Base-by-base conservation (phyloP, 2,329 filamentous ascomycete genomes). In the Chaetomium sp. region DNA sequence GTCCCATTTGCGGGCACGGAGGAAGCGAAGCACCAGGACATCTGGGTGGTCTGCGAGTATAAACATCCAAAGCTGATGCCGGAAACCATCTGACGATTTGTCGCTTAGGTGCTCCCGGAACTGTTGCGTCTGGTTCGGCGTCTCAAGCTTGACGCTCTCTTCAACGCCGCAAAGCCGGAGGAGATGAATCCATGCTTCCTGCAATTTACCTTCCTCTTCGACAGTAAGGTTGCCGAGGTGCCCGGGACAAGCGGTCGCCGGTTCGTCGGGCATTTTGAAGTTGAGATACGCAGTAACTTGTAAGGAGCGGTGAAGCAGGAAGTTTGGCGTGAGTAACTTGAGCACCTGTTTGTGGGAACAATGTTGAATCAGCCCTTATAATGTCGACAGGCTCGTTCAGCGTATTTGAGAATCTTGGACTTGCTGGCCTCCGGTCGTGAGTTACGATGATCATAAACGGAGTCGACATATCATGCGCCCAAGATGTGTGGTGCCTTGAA, bases 1-100 rank as follows among this genome's bases (percentile, higher is more conserved):
- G 51, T 65, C 64, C 64, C 64, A 65, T 16, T 65, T 63, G 16
- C 64, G 64, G 4, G 64, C 64, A n/a, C 64, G 64, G 12, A 65
- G 60, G 55, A 65, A 65, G 12, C 64, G 59, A 1, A 65, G 60
- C 45, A 65, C 60, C 55, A 63, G 7, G 13, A 65, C 64, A 55
- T 65, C 64, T 8, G 64, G 59, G 38, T 65, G 60, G 55, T 65
- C 64, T 13, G 55, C 60, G 4, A 59, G 64, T 16, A 65, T 50
- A 35, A 63, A 60, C 29, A 38, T 53, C 64, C 64, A 65, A 1
- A 65, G 64, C 21, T 31, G 35, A 29, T 57, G 35, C 6, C 60
- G 64, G 47, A 65, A 59, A 29, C 23, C 35, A 16, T 54, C 31
- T 45, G 60, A 2, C 3, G 27, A 63, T 12, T 38, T 47, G 60